Conservation (phyloP, 345 rosid genomes). For the Eucalyptus tenuipes region DNA sequence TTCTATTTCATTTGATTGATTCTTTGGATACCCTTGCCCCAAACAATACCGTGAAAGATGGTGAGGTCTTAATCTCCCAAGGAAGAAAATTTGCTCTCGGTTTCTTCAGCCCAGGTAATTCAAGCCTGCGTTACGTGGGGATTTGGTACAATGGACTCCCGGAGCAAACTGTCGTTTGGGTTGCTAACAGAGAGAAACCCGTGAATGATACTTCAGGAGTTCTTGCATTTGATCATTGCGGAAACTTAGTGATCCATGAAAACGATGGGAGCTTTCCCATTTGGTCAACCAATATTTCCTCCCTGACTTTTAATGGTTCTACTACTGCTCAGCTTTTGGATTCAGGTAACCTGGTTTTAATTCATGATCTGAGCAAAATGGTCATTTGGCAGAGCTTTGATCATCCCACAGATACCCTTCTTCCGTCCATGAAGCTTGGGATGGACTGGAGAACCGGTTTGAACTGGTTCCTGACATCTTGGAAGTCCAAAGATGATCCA, state of each 20-base stretch:
- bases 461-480: slow-evolving; percentile 25
- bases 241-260: slow-evolving; percentile 20
- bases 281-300: slow-evolving; percentile 39
- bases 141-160: slow-evolving; percentile 47
- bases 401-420: slow-evolving; percentile 43
- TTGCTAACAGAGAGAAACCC: slow-evolving; percentile 60
- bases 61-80: slow-evolving; percentile 22
- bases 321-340: slow-evolving; percentile 37
- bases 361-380: slow-evolving; percentile 4
- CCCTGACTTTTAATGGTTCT: neutral
- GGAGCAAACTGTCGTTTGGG: slow-evolving; percentile 46
- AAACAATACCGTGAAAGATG: slow-evolving; percentile 17
- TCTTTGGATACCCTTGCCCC: slow-evolving; percentile 5
- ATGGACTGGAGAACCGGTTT: slow-evolving; percentile 13
- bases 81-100: slow-evolving; percentile 32
- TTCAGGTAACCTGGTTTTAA: slow-evolving; percentile 49
- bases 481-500: slow-evolving; percentile 47
- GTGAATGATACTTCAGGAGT: slow-evolving; percentile 24
- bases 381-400: slow-evolving; percentile 67
- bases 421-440: slow-evolving; percentile 64
- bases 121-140: slow-evolving; percentile 45
- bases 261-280: slow-evolving; percentile 13
- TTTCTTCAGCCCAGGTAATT: slow-evolving; percentile 37
- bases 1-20: neutral
- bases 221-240: slow-evolving; percentile 22